Evolutionary conservation across 331 rosid genomes (phyloP), one percentile per base, ranked within the genome.

Genomic region (Cydonia oblonga): DNA sequence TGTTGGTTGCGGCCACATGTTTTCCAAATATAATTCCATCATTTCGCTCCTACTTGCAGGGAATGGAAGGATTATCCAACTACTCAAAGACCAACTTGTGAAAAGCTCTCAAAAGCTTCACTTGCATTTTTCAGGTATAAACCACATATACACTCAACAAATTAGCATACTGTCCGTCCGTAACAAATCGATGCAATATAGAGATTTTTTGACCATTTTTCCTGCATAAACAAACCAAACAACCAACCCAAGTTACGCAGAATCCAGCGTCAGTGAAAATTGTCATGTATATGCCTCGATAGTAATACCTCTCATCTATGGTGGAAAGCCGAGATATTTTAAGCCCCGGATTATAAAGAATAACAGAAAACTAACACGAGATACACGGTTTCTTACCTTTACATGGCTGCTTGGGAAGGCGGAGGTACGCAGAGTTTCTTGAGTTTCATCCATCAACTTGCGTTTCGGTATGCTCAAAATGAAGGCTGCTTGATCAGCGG

Each of bases 341-440:
- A 18, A 20, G 30, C 30, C 4, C 28, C 46, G n/a, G 20, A n/a
- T 52, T 11, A 5, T 51, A 19, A 35, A 35, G 42, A 35, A 35
- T 35, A 9, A 35, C 6, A 60, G 20, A 26, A 60, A 60, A 25
- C 19, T 14, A 26, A 28, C 65, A 25, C 65, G 8, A 26, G 33
- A 25, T 5, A 23, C 19, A 2, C 28, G 0, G 19, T 52, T 2
- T 69, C 59, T 63, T 81, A 92, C 98, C 98, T 92, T 92, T 49
- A 92, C 96, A 77, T 92, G 98, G 75, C 96, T 90, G 84, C 96
- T 92, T 18, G 98, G 98, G 71, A 92, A 92, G 70, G 98, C 98
- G 80, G 98, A 84, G 52, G 98, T 92, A 4, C 98, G 96, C 26
- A 92, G 76, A 63, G 98, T 92, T 76, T 92, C 98, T 79, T 92